Base-by-base conservation (phyloP, 2,329 filamentous ascomycete species). In the Scopulariopsis brevicaulis region DNA sequence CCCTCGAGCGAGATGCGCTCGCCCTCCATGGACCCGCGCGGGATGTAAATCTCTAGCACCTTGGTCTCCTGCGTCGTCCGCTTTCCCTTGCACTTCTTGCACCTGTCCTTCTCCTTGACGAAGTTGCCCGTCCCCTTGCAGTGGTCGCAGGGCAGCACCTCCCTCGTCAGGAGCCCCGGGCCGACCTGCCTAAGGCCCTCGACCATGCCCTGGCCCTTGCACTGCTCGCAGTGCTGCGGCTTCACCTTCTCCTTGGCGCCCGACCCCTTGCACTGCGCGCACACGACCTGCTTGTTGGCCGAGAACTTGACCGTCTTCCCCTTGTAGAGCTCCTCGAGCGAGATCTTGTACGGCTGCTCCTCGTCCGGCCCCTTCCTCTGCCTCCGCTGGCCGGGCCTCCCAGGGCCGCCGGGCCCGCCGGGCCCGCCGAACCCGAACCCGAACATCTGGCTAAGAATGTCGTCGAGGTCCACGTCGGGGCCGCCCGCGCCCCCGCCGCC, bases 71-170 rank as follows among this genome's bases (percentile, higher is more conserved):
- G 87, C 52, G 85, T 84, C 15, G 90, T 91, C 62, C 90, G 83
- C 71, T 89, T 89, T 67, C 94, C 94, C 75, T 97, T 97, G 83
- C 94, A 99, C 78, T 94, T 96, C 80, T 96, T 96, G 79, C 94
- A 99, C 69, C 90, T 90, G 68, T 99, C 94, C 78, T 97, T 97
- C 68, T 96, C 90, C 72, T 93, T 93, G 76, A 85, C 96, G 67
- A 92, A 85, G 67, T 86, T 85, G 6, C 94, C 94, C n/a, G 85
- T 82, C 37, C 92, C 93, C 60, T 85, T 80, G 73, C 94, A 99
- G 66, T 87, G 85, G 65, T 87, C 85, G 72, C 94, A 99, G 40
- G 85, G 73, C 43, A 92, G 84, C 7, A 86, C 84, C 66, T 90
- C 86, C 66, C 90, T 87, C 34, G 90, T 89, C 62, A 95, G 85